A percentile compares a stretch with the other conserved stretches of the same genome.
Conservation (phyloP, 2,329 filamentous ascomycete species). For the Thermoascus crustaceus region DNA sequence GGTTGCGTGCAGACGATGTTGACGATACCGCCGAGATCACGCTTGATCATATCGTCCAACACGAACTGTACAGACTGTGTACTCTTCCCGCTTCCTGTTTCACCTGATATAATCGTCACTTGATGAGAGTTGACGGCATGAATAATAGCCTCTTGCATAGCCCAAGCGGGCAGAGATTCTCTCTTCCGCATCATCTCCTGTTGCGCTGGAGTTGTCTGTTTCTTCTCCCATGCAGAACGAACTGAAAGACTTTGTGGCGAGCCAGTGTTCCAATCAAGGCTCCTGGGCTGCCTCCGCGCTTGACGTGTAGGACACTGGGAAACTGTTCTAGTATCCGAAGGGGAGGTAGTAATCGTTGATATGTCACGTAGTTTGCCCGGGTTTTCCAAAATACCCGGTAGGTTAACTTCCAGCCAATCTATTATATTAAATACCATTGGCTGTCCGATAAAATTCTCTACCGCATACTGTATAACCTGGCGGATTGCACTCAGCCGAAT, state of each 20-base stretch:
- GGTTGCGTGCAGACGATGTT: conserved; percentile 97
- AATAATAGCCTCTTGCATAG: conserved; percentile 67
- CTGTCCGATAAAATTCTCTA: conserved; percentile 65
- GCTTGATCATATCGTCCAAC: conserved; percentile 77
- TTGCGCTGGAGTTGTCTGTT: conserved; percentile 57
- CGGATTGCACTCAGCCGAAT: conserved; percentile 84
- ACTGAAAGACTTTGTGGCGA: conserved; percentile 50
- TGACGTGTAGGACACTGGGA: conserved; percentile 19
- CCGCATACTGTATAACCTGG: conserved; percentile 63
- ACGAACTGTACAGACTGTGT: conserved; percentile 96
- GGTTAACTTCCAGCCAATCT: conserved; percentile 83
- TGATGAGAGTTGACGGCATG: conserved; percentile 66
- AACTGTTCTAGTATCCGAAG: conserved; percentile 9
- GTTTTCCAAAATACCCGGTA: conserved; percentile 72
- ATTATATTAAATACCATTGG: conserved; percentile 86
- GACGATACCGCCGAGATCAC: conserved; percentile 63
- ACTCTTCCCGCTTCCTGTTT: conserved; percentile 94
- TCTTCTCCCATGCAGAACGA: conserved; percentile 56
- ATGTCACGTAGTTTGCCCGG: conserved; percentile 81
- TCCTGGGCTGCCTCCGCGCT: conserved; percentile 42
- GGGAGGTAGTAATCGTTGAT: conserved; percentile 61
- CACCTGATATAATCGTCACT: conserved; percentile 93
- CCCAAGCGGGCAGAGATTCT: conserved; percentile 77
- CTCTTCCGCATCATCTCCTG: conserved; percentile 68
- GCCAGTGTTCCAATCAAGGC: conserved; percentile 58